Percentiles rank a stretch among this genome's conserved stretches.
phyloP scores from a whole-genome alignment of 176 grass and related monocot species.

The Triticum urartu region DNA sequence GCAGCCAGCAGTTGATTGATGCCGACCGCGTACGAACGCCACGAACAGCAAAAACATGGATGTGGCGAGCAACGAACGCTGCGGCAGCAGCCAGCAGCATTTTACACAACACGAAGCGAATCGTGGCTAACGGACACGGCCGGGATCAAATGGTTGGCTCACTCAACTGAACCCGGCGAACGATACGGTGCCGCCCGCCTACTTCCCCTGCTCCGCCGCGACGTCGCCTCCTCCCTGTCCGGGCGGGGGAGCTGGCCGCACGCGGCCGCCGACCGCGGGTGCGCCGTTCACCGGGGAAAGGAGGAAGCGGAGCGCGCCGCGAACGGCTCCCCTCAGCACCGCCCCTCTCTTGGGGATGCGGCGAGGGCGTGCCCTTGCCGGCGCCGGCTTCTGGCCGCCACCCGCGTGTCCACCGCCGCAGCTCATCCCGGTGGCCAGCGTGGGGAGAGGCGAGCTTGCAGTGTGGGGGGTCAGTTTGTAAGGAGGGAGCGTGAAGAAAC shows the following conservation, averaged over 20 bases:
- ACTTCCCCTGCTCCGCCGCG: slow-evolving; percentile 16
- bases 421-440: not conserved
- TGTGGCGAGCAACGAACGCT: no score
- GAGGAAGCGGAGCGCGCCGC: slow-evolving; percentile 7
- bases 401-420: not conserved
- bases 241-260: slow-evolving; percentile 9
- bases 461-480: not conserved
- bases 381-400: not conserved
- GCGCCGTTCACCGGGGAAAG: not conserved
- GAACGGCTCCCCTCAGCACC: slow-evolving; percentile 35
- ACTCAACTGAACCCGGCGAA: no score
- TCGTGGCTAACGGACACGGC: not conserved
- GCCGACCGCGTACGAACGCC: no score
- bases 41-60: no score
- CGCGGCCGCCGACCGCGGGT: slow-evolving; percentile 2
- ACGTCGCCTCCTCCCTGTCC: not conserved
- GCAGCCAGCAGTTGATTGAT: no score
- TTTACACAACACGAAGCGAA: no score
- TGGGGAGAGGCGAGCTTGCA: not conserved
- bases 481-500: not conserved
- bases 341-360: slow-evolving; percentile 33
- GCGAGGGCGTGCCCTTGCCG: slow-evolving; percentile 12
- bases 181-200: not conserved
- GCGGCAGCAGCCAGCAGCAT: no score
- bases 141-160: slow-evolving; percentile 29